Conservation (phyloP, 345 rosid genomes). For the thale cress (Arabidopsis thaliana) region DNA sequence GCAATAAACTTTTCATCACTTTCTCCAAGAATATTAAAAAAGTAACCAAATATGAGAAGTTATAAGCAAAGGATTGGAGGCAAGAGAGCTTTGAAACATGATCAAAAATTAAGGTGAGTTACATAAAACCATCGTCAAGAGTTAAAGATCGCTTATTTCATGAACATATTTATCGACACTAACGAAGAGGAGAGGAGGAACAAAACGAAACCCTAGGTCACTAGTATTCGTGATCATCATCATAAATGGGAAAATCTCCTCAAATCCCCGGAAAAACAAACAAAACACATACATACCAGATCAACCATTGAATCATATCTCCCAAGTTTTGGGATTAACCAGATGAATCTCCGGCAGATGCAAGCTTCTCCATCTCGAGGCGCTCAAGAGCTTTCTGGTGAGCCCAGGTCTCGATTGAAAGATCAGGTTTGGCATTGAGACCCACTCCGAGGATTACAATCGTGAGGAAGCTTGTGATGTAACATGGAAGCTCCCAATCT, state of each 20-base stretch:
- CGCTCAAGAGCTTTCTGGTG: conserved; percentile 93
- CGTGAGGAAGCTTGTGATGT: conserved; percentile 91
- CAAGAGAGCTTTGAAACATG: conserved; percentile 20
- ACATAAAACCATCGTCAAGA: conserved; percentile 37
- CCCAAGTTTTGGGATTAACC: conserved; percentile 13
- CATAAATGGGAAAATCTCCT: conserved; percentile 27
- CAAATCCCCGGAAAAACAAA: conserved; percentile 1
- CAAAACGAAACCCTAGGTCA: conserved; percentile 29
- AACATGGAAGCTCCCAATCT: conserved; percentile 99
- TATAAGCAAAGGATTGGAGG: conserved; percentile 3
- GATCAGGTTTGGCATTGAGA: conserved; percentile 95
- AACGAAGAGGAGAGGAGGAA: conserved; percentile 20
- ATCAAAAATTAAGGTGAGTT: conserved; percentile 20
- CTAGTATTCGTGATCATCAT: conserved; percentile 27
- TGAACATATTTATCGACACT: conserved; percentile 32
- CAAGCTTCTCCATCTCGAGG: conserved; percentile 66
- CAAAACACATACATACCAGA: conserved; percentile 31
- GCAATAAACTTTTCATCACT: background rate
- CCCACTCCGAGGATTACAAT: conserved; percentile 95
- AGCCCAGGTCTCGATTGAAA: conserved; percentile 97
- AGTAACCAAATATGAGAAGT: conserved; percentile 5
- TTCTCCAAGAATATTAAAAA: background rate
- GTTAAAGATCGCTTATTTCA: conserved; percentile 38
- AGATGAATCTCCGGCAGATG: conserved; percentile 35
- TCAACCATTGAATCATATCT: conserved; percentile 26